Base-by-base conservation (phyloP, 2,329 filamentous ascomycete species). In the Aspergillus brunneoviolaceus region DNA sequence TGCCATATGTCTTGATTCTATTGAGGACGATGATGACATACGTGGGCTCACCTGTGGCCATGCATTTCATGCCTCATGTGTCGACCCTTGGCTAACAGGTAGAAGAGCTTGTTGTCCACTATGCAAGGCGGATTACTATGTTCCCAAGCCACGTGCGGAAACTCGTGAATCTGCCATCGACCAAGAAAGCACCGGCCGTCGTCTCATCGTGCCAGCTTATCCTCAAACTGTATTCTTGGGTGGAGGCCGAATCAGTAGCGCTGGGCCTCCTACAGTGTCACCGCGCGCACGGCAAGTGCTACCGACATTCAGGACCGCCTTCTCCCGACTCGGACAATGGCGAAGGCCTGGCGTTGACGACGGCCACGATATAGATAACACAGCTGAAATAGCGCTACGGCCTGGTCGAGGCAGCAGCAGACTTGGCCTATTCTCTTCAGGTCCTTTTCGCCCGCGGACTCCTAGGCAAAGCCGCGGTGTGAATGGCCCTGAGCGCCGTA, bases 71-170 rank as follows among this genome's bases (percentile, higher is more conserved):
- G 93, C 92, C 54, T 91, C 89, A 45, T 99, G 95, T 73, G 86
- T 99, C 52, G 95, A 99, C 69, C 95, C 95, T 11, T 99, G 95
- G 95, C 80, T 99, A 64, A 99, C 95, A 10, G 93, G 90, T 72
- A 87, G 95, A 64, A 89, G 94, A 66, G 95, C 95, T 27, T 98
- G 94, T 80, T 99, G 95, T 74, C 95, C 95, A 5, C 87, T 99
- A 6, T 99, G 95, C 82, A 99, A 99, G 79, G 91, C 94, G 47
- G 95, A 99, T 73, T 99, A 98, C 76, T 98, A 96, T 75, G 89
- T 92, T 2, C 94, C 95, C 0, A 98, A 98, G 78, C 91, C 92
- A 54, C 89, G 92, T 16, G 82, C 90, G 3, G 85, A 87, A 62
- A 81, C 78, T 55, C 60, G 66, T 49, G 74, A 72, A 50, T 54